Evolutionary conservation across 2,329 filamentous ascomycete species (phyloP).

Genomic region (Penicillium brevicompactum): DNA sequence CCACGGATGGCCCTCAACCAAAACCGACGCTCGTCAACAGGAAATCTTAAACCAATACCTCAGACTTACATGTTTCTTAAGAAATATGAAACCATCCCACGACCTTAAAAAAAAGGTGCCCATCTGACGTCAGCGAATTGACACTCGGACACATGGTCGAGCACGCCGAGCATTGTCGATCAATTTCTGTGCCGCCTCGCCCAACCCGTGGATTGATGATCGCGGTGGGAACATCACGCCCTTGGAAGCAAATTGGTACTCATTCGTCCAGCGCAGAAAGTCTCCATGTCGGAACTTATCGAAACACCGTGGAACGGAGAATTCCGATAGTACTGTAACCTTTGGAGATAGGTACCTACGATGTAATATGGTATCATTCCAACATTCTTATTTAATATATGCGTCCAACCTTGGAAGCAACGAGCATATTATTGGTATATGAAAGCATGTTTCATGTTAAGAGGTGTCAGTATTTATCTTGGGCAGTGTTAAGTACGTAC

Average conservation of each 20-base stretch:
- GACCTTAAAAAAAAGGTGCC: neutral
- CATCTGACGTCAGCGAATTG: slow-evolving; percentile 15
- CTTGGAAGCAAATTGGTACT: neutral
- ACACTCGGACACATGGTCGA: slow-evolving; percentile 11
- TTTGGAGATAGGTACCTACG: neutral
- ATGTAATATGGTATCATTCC: no score
- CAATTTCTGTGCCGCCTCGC: slow-evolving; percentile 8
- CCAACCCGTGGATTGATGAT: neutral
- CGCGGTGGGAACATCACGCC: neutral
- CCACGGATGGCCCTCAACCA: no score
- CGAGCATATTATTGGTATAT: no score
- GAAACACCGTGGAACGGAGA: neutral
- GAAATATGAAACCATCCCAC: no score
- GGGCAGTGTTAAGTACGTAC: no score
- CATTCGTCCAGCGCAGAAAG: neutral
- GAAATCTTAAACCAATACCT: no score
- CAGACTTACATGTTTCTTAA: no score
- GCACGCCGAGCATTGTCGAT: slow-evolving; percentile 8
- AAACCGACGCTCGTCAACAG: no score
- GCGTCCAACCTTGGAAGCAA: no score
- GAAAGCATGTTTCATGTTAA: no score
- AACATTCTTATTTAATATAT: no score
- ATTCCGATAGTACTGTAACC: neutral
- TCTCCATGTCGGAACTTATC: neutral
- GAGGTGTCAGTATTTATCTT: no score